These are phyloP conservation scores for Sherardia arvensis DNA, from an alignment of 257 asterid species.

Conservation along the genomic window DNA sequence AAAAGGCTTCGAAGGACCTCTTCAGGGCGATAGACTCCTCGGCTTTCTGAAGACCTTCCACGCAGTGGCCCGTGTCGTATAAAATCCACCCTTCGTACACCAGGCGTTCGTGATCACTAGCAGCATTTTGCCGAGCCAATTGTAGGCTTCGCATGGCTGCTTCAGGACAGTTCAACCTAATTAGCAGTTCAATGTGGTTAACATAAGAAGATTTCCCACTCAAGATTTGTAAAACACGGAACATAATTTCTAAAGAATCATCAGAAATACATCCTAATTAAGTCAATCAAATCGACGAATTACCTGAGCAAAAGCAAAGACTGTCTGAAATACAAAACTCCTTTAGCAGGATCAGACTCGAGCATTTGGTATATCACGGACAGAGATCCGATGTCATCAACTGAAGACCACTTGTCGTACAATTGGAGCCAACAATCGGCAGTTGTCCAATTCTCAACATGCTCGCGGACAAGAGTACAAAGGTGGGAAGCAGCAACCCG, in stretches of 20 bases:
- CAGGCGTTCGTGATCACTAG: conserved; percentile 74
- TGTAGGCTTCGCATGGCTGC: conserved; percentile 98
- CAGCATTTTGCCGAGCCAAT: conserved; percentile 85
- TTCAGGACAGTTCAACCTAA: conserved; percentile 90
- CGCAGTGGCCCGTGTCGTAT: conserved; percentile 93
- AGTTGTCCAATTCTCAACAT: conserved; percentile 89
- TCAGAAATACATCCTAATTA: not conserved
- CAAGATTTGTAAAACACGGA: not conserved
- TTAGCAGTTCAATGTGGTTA: conserved; percentile 12
- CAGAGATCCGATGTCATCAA: conserved; percentile 93
- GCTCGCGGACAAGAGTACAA: conserved; percentile 77
- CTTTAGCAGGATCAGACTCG: conserved; percentile 87
- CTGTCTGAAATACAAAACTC: conserved; percentile 86
- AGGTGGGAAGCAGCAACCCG: conserved; percentile 80
- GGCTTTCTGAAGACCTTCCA: conserved; percentile 86
- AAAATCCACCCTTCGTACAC: conserved; percentile 99
- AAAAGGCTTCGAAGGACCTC: conserved; percentile 97
- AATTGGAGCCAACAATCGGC: conserved; percentile 98
- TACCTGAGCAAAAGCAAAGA: conserved; percentile 94
- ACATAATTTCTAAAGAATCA: not conserved
- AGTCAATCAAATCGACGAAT: not conserved
- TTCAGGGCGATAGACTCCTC: conserved; percentile 87
- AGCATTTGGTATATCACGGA: conserved; percentile 99
- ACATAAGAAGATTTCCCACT: not conserved
- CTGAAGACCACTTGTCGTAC: conserved; percentile 91